Evolutionary conservation across 192 early-diverging fungal genomes (phyloP).

Genomic region (Entomortierella lignicola): DNA sequence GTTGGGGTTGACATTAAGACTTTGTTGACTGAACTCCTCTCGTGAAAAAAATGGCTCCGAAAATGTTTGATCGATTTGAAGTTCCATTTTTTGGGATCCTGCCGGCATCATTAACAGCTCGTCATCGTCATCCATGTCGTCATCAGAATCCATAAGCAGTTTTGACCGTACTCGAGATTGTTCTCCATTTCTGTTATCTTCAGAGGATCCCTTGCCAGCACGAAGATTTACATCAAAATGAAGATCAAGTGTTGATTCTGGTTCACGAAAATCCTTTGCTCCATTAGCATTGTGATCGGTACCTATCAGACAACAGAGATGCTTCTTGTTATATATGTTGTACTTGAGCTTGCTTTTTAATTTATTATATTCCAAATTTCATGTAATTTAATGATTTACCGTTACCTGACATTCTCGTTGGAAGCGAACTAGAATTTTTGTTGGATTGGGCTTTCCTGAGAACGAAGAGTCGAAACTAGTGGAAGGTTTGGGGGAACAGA

Average conservation of each 20-base stretch:
- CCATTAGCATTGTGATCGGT: background rate
- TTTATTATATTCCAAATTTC: too few relatives aligned
- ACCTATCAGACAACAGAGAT: background rate
- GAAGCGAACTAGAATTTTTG: too few relatives aligned
- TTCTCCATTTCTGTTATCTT: background rate
- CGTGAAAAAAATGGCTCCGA: background rate
- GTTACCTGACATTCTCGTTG: too few relatives aligned
- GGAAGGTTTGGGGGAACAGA: too few relatives aligned
- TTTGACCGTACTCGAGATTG: constrained; percentile 2
- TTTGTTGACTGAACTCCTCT: background rate
- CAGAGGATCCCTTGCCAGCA: background rate
- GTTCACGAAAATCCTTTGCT: constrained; percentile 2
- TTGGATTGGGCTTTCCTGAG: too few relatives aligned
- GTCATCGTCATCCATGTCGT: constrained; percentile 37
- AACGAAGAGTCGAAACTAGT: too few relatives aligned
- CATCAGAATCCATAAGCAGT: constrained; percentile 42
- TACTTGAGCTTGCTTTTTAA: too few relatives aligned
- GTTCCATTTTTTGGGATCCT: constrained; percentile 27
- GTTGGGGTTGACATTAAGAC: too few relatives aligned
- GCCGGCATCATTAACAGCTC: constrained; percentile 23
- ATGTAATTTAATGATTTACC: too few relatives aligned
- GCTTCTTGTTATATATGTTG: too few relatives aligned
- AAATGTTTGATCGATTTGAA: constrained; percentile 20
- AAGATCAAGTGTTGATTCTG: constrained; percentile 6
- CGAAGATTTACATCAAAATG: background rate